A percentile compares a stretch with the other conserved stretches of the same genome.
Conservation (phyloP, 2,329 filamentous ascomycete genomes). For the Sporothrix schenckii region DNA sequence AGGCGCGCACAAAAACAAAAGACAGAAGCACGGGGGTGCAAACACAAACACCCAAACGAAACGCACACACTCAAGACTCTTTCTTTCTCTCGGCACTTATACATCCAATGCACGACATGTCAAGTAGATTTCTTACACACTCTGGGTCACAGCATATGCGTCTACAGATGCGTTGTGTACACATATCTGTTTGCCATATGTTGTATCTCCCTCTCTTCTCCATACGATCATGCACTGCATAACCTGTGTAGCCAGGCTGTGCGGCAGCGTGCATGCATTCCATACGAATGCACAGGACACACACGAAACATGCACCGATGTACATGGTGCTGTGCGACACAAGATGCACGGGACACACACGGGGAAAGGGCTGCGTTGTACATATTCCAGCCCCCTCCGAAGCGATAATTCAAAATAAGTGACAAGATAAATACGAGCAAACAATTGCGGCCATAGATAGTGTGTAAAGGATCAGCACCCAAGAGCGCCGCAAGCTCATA, state of each 20-base stretch:
- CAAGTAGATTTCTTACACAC: constrained; percentile 4
- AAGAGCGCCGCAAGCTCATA: neutral
- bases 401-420: neutral
- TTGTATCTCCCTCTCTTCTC: neutral
- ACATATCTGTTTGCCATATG: no score
- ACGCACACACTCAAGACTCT: neutral
- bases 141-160: constrained; percentile 14
- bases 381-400: neutral
- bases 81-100: neutral
- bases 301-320: constrained; percentile 4
- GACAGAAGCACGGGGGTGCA: neutral
- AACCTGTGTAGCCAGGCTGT: constrained; percentile 6
- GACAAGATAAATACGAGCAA: neutral
- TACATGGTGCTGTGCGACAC: constrained; percentile 8
- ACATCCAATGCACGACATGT: neutral
- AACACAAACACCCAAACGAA: constrained; percentile 17
- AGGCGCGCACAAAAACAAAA: neutral
- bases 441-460: neutral
- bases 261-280: neutral
- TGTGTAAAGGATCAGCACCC: neutral
- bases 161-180: neutral
- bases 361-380: neutral
- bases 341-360: neutral
- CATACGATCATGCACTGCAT: constrained; percentile 10
- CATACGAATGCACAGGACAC: neutral